phyloP scores from a whole-genome alignment of 2,329 filamentous ascomycete species.

The Aspergillus calidoustus region DNA sequence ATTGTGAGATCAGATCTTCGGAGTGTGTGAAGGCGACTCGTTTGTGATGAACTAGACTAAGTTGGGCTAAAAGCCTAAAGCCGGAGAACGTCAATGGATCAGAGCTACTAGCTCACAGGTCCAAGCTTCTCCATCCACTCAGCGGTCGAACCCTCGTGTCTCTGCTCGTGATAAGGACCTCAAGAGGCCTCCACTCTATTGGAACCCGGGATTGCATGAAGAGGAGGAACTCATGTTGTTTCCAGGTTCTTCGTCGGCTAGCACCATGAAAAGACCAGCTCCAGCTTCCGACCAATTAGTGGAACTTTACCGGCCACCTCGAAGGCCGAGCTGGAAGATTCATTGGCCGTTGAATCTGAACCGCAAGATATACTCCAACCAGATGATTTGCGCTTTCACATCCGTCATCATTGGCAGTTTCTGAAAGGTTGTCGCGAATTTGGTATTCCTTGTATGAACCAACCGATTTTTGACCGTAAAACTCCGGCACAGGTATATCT shows the following conservation, averaged over 20 bases:
- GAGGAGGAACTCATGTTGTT: neutral
- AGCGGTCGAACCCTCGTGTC: neutral
- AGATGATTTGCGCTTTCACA: neutral
- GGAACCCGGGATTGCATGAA: no score
- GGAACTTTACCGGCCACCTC: slow-evolving; percentile 1
- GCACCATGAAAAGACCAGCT: neutral
- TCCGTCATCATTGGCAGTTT: neutral
- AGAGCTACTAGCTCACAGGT: neutral
- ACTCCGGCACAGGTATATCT: neutral
- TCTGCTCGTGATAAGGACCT: neutral
- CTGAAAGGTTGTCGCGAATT: neutral
- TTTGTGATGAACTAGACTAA: neutral
- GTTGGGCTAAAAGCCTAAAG: neutral
- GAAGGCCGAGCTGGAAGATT: neutral
- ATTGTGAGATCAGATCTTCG: neutral
- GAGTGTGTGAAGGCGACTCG: neutral
- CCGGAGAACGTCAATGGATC: neutral
- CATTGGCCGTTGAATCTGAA: neutral
- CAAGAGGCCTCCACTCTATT: neutral
- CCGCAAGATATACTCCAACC: neutral
- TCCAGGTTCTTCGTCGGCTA: neutral
- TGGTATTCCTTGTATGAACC: neutral
- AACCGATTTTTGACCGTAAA: neutral
- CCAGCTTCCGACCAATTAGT: neutral
- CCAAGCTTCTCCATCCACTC: slow-evolving; percentile 3